Evolutionary conservation across 1,139 yeast species (phyloP).

Genomic region (Hansenula lynferdii): DNA sequence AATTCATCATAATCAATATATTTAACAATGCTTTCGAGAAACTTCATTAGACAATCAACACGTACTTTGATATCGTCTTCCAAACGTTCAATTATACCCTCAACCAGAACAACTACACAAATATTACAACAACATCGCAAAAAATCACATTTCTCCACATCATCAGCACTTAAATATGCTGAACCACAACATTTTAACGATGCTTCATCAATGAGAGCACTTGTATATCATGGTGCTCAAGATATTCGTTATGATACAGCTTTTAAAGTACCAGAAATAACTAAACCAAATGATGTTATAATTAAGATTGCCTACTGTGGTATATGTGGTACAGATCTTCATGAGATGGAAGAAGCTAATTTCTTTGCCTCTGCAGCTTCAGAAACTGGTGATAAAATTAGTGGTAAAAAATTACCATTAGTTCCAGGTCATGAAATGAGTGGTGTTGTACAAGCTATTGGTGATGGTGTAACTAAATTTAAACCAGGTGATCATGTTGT

Average conservation of each 20-base stretch:
- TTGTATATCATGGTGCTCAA: constrained; percentile 46
- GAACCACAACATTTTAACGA: background rate
- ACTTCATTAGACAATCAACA: background rate
- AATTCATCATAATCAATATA: background rate
- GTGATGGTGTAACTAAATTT: constrained; percentile 27
- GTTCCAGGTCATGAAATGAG: constrained; percentile 61
- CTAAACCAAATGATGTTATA: constrained; percentile 42
- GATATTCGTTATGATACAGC: constrained; percentile 40
- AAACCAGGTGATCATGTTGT: constrained; percentile 42
- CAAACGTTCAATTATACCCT: background rate
- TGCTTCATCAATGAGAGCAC: constrained; percentile 50
- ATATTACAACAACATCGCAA: background rate
- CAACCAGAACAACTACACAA: background rate
- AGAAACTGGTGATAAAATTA: constrained; percentile 26
- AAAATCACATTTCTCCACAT: background rate
- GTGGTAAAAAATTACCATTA: constrained; percentile 35
- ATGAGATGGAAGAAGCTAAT: constrained; percentile 47
- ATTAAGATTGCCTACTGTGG: constrained; percentile 51
- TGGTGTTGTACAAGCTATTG: constrained; percentile 36
- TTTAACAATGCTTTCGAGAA: background rate
- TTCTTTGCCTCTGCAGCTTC: constrained; percentile 36
- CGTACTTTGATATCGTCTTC: background rate
- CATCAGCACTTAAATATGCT: background rate
- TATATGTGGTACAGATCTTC: constrained; percentile 56
- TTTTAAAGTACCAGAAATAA: constrained; percentile 41